A percentile compares a stretch with the other conserved stretches of the same genome.
Evolutionary conservation across 1,284 basidiomycete genomes (phyloP).

Genomic region (Exobasidium rhododendri): DNA sequence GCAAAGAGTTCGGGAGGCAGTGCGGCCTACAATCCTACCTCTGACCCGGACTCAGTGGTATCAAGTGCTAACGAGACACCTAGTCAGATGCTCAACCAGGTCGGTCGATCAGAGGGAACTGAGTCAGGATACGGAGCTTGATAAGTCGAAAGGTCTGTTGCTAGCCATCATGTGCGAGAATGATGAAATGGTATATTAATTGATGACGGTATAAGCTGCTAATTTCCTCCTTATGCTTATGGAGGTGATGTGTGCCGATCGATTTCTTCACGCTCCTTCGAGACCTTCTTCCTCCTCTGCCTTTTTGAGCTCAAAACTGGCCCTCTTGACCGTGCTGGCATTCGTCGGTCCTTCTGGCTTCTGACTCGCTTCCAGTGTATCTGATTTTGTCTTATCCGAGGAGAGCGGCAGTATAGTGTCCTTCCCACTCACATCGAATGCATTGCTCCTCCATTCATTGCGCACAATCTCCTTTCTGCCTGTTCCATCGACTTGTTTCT

Average conservation of each 20-base stretch:
- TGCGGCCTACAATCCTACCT: slow-evolving; percentile 1
- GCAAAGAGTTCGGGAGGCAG: slow-evolving; percentile 11
- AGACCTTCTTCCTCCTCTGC: slow-evolving; percentile 2
- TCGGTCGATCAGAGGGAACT: slow-evolving; percentile 8
- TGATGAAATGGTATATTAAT: too few species aligned
- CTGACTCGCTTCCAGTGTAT: neutral
- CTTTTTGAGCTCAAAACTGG: neutral
- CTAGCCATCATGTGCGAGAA: too few species aligned
- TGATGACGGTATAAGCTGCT: too few species aligned
- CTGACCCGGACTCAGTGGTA: slow-evolving; percentile 2
- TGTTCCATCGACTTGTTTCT: slow-evolving; percentile 19
- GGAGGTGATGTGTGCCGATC: slow-evolving; percentile 1
- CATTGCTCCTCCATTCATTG: slow-evolving; percentile 23
- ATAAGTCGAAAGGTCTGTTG: too few species aligned
- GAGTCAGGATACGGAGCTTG: slow-evolving; percentile 1
- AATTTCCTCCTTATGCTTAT: too few species aligned
- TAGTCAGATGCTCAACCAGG: neutral
- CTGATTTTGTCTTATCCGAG: neutral
- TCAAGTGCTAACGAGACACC: slow-evolving; percentile 8
- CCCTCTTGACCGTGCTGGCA: neutral
- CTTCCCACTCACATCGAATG: slow-evolving; percentile 15
- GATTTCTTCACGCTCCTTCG: neutral
- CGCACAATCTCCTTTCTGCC: slow-evolving; percentile 16
- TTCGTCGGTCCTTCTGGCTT: slow-evolving; percentile 10
- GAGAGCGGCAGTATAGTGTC: slow-evolving; percentile 10